These are phyloP conservation scores for Entomortierella chlamydospora DNA, from an alignment of 192 early-diverging fungal species.

Conservation along the genomic window DNA sequence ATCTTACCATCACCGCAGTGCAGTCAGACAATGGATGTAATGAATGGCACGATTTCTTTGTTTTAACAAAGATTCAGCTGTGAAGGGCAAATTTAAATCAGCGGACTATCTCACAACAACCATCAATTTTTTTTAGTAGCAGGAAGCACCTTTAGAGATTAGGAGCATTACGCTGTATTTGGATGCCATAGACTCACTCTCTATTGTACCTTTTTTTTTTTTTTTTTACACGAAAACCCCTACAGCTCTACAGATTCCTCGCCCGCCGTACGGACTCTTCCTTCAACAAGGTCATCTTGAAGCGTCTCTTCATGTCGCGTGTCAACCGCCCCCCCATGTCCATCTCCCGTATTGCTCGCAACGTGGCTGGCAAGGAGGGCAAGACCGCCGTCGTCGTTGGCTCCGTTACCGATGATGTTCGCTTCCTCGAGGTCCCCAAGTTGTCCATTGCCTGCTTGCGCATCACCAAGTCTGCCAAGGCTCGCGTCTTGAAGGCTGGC, in stretches of 20 bases:
- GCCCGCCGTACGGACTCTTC: constrained; percentile 97
- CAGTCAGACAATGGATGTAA: too few relatives aligned
- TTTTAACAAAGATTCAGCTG: too few relatives aligned
- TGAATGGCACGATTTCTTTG: too few relatives aligned
- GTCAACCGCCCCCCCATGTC: constrained; percentile 97
- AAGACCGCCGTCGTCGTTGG: constrained; percentile 97
- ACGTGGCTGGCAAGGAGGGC: constrained; percentile 77
- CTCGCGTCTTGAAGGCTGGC: constrained; percentile 98
- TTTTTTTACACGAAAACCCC: not conserved
- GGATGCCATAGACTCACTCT: not conserved
- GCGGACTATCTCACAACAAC: too few relatives aligned
- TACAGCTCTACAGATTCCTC: constrained; percentile 96
- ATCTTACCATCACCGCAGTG: too few relatives aligned
- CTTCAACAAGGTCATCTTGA: constrained; percentile 99
- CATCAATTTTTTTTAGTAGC: too few relatives aligned
- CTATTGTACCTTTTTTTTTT: not conserved
- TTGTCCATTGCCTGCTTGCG: constrained; percentile 95
- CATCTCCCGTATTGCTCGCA: constrained; percentile 86
- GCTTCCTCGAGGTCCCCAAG: constrained; percentile 92
- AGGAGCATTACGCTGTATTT: too few relatives aligned
- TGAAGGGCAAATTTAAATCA: too few relatives aligned
- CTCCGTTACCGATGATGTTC: constrained; percentile 96
- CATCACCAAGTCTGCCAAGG: constrained; percentile 95
- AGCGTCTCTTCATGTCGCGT: constrained; percentile 98
- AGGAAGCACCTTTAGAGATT: too few relatives aligned